Conservation (phyloP, 495 filamentous ascomycete genomes). For the Hypomontagnella submonticulosa region DNA sequence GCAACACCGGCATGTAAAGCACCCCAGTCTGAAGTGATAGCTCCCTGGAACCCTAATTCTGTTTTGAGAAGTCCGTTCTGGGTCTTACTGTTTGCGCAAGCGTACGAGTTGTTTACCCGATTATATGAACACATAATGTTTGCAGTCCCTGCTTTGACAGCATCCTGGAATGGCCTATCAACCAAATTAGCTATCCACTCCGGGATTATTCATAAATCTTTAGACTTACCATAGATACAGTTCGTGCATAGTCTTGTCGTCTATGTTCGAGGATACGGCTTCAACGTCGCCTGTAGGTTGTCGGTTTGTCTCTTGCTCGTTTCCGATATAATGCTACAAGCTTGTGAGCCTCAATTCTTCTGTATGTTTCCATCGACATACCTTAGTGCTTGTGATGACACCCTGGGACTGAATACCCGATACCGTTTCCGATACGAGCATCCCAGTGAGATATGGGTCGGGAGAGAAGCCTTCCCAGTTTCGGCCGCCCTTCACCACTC, state of each 20-base stretch:
- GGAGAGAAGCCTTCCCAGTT: constrained; percentile 67
- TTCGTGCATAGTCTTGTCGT: constrained; percentile 75
- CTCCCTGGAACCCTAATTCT: constrained; percentile 71
- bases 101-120: constrained; percentile 70
- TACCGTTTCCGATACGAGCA: constrained; percentile 56
- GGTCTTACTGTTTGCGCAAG: constrained; percentile 69
- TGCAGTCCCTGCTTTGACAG: constrained; percentile 67
- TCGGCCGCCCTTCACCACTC: constrained; percentile 60
- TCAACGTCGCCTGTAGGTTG: constrained; percentile 58
- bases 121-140: constrained; percentile 79
- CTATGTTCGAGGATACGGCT: constrained; percentile 68
- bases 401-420: constrained; percentile 62
- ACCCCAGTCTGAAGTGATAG: constrained; percentile 66
- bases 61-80: constrained; percentile 71
- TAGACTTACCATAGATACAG: constrained; percentile 71
- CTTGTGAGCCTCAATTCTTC: constrained; percentile 8
- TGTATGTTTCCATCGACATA: constrained; percentile 52
- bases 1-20: constrained; percentile 61
- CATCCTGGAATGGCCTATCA: constrained; percentile 68
- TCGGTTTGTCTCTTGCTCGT: constrained; percentile 73
- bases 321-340: constrained; percentile 65
- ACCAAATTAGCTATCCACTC: constrained; percentile 8
- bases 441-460: constrained; percentile 60
- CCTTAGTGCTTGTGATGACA: constrained; percentile 65
- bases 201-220: constrained; percentile 45